Base-by-base conservation (phyloP, 2,329 filamentous ascomycete genomes). In the Stachybotrys elegans region DNA sequence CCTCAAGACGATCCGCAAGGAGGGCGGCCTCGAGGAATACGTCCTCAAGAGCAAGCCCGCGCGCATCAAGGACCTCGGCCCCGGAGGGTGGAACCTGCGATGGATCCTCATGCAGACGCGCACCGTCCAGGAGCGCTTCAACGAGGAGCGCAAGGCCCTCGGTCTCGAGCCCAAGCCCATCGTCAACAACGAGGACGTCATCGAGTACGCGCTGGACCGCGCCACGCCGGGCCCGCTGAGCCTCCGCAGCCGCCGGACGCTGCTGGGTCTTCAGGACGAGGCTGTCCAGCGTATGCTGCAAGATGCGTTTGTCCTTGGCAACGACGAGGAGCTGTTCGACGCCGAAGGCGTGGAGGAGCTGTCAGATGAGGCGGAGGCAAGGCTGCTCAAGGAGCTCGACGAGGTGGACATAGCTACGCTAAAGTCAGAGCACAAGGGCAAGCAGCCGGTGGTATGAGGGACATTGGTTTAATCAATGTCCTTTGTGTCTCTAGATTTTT, bases 1-100 rank as follows among this genome's bases (percentile, higher is more conserved):
- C 21, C 72, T 86, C 55, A 75, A 80, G 59, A 84, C 82, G 27
- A 87, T 97, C 59, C 83, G 88, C 61, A 92, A 90, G 62, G 81
- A 85, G 49, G 92, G 92, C 47, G 90, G 93, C 7, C 74, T 98
- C 51, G 93, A 98, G 65, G 83, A 90, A 58, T 98, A 98, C 69
- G 73, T 98, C 37, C 73, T 95, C 34, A 90, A 89, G 53, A 78
- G 82, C 62, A 93, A 89, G 68, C 72, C 84, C 14, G 77, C 75
- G 32, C 79, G 93, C 51, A 76, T 97, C 59, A 87, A 84, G 70
- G 88, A 95, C 66, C 73, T 98, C 45, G 93, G 93, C 5, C 82
- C 92, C 42, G 85, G 85, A 52, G 93, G 93, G 6, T 98, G 93
- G 93, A 81, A 84, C 55, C 70, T 98, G 58, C 75, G 93, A 51